phyloP scores from a whole-genome alignment of 305 asterid genomes.

The Fraxinus latifolia region DNA sequence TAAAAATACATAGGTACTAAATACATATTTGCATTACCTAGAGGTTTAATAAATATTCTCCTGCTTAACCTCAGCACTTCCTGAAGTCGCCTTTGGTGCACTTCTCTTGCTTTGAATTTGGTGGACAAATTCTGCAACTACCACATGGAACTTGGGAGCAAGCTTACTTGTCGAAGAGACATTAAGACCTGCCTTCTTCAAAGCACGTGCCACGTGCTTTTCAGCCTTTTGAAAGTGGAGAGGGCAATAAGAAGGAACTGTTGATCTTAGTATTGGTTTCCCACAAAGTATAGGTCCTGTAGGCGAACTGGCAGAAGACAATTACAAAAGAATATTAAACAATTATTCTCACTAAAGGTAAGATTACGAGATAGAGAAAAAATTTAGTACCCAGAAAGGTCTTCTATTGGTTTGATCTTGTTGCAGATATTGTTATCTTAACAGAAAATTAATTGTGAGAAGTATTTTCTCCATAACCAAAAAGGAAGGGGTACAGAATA shows the following conservation, averaged over 20 bases:
- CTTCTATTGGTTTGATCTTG: background rate
- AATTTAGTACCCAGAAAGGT: background rate
- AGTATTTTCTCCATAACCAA: background rate
- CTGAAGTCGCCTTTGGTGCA: constrained; percentile 34
- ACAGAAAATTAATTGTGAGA: background rate
- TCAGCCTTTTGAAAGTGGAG: constrained; percentile 53
- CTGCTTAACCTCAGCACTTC: constrained; percentile 30
- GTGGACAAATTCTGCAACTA: constrained; percentile 40
- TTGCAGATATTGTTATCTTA: background rate
- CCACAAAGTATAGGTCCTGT: constrained; percentile 55
- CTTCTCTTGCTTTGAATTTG: constrained; percentile 54
- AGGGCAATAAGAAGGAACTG: constrained; percentile 54
- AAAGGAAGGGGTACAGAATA: background rate
- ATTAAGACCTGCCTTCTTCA: constrained; percentile 48
- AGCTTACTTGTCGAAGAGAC: constrained; percentile 43
- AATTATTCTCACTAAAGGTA: background rate
- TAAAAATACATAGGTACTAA: constrained; percentile 8
- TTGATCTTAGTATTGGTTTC: constrained; percentile 52
- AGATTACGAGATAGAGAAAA: background rate
- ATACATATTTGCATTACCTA: constrained; percentile 10
- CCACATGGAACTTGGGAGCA: constrained; percentile 49
- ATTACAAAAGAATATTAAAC: background rate
- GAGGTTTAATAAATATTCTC: constrained; percentile 36
- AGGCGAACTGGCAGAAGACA: constrained; percentile 35
- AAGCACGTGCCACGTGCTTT: constrained; percentile 45